Evolutionary conservation across 306 rosid genomes (phyloP).

Genomic region (Biancaea sappan): DNA sequence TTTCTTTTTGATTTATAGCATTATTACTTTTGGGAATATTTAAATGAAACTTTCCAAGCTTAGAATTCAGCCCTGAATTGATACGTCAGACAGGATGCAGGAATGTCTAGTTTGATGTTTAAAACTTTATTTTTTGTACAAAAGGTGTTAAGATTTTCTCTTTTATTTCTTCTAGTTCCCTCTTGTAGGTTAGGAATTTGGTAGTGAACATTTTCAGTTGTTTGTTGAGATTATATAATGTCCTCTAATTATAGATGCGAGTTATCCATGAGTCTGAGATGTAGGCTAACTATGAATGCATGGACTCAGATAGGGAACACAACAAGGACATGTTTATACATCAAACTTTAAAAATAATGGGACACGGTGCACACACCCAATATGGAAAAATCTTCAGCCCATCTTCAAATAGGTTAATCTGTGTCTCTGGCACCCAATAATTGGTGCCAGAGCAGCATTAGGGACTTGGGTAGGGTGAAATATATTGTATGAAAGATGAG

Average conservation of each 20-base stretch:
- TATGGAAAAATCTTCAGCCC: too few species aligned
- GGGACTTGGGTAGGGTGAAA: neutral
- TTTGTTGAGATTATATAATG: neutral
- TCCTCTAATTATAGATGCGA: too few species aligned
- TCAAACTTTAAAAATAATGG: too few species aligned
- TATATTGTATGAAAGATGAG: neutral
- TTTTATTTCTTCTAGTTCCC: neutral
- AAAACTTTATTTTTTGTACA: neutral
- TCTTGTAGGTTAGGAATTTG: neutral
- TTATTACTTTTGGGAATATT: neutral
- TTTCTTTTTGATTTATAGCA: too few species aligned
- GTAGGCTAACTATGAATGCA: too few species aligned
- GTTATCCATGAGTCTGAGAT: too few species aligned
- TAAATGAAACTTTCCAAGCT: neutral
- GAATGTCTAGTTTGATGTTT: neutral
- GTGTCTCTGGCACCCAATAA: too few species aligned
- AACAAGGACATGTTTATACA: too few species aligned
- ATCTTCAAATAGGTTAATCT: too few species aligned
- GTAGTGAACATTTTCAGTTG: neutral
- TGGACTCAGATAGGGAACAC: too few species aligned
- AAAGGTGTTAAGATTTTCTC: neutral
- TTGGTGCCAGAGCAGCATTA: neutral
- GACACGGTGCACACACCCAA: too few species aligned
- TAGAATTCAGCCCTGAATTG: neutral
- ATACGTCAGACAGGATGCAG: neutral